Evolutionary conservation across 108 stramenopile genomes (phyloP), one percentile per base, ranked within the genome.

Genomic region (Skeletonema tropicum): DNA sequence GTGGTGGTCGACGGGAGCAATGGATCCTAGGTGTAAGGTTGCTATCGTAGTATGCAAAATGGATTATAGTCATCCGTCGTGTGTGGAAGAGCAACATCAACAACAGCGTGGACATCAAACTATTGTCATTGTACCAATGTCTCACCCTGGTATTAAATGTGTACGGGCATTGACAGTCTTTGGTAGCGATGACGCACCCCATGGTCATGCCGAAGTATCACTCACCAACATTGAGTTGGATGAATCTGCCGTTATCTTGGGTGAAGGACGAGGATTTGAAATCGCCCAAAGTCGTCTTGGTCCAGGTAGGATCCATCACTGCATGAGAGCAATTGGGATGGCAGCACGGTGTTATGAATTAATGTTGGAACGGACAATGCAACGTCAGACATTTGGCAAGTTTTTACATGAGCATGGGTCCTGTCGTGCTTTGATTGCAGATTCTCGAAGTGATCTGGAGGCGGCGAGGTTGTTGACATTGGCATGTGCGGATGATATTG

Each of bases 271-370:
- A 48, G 98, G 98, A 25, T 98, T 98, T 74, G 84, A 92, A 68
- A 97, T 99, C 36, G 95, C 98, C 5, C 98, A 99, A 80, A 86
- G 91, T 26, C 70, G 98, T 36, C 77, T 99, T 10, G 98, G 98
- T 17, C 97, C 98, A 23, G 98, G 98, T 58, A 89, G 98, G 32
- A 93, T 99, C 60, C 97, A 98, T 88, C 98, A 99, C 81, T 99
- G 98, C 85, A 99, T 99, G 98, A 83, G 98, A 55, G 92, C 94
- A 0, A 80, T 98, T 66, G 98, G 98, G 48, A 73, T 94, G 86
- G 92, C 90, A 29, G 88, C 84, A 80, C 81, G 95, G 45, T 92
- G 91, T 63, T 96, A 89, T 60, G 92, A 96, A 55, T 46, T 92
- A 21, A 96, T 96, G 95, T 64, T 96, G 19, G 68, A 90, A 66